Percentiles rank a stretch among this genome's conserved stretches.
These are phyloP conservation scores for Orbilia ellipsospora DNA, from an alignment of 2,329 filamentous ascomycete genomes.

Conservation along the genomic window DNA sequence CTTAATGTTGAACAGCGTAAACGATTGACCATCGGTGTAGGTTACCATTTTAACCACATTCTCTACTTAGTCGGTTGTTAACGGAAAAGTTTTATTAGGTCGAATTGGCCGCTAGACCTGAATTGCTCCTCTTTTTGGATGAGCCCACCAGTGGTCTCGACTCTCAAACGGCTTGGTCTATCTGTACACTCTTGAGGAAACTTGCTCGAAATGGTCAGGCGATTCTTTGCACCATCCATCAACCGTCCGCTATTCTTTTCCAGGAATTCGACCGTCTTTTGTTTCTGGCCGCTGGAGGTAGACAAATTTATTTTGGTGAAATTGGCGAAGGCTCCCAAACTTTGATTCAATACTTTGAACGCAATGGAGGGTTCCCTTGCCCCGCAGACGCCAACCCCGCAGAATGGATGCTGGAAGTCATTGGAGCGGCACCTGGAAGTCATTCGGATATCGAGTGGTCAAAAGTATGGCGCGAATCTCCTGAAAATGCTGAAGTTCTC, in stretches of 20 bases:
- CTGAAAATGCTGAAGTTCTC: slow-evolving; percentile 65
- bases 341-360: slow-evolving; percentile 73
- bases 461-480: slow-evolving; percentile 65
- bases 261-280: slow-evolving; percentile 88
- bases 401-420: slow-evolving; percentile 87
- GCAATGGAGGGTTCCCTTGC: slow-evolving; percentile 71
- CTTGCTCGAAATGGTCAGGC: slow-evolving; percentile 83
- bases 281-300: slow-evolving; percentile 79
- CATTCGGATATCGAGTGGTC: slow-evolving; percentile 64
- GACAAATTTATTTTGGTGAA: slow-evolving; percentile 86
- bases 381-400: slow-evolving; percentile 69
- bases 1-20: slow-evolving; percentile 76
- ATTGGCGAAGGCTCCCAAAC: slow-evolving; percentile 79
- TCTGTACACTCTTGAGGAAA: slow-evolving; percentile 81
- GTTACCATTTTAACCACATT: neutral
- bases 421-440: slow-evolving; percentile 70
- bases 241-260: slow-evolving; percentile 86
- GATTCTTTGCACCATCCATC: slow-evolving; percentile 90
- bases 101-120: slow-evolving; percentile 71
- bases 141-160: slow-evolving; percentile 82
- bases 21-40: slow-evolving; percentile 70
- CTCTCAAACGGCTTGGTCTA: slow-evolving; percentile 78
- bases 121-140: slow-evolving; percentile 80
- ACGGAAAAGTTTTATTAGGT: slow-evolving; percentile 59
- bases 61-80: neutral